These are phyloP conservation scores for Cryptosporidium viatorum DNA, from an alignment of 169 alveolate genomes.

Conservation along the genomic window DNA sequence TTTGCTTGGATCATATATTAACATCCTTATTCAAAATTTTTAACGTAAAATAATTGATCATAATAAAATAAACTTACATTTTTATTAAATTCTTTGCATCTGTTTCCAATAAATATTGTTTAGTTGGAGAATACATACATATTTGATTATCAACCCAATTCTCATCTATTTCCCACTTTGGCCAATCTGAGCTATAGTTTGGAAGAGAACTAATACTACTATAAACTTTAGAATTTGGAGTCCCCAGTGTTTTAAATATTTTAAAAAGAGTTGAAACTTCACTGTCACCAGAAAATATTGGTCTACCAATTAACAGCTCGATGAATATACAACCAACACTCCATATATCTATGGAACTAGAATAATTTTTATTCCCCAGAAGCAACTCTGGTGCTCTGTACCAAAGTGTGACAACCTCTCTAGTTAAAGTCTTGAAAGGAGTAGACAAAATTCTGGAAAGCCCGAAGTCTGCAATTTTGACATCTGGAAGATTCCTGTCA, in stretches of 20 bases:
- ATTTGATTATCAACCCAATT: slow-evolving; percentile 67
- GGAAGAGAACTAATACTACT: slow-evolving; percentile 48
- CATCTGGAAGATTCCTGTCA: slow-evolving; percentile 55
- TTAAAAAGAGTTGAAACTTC: slow-evolving; percentile 89
- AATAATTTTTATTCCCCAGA: slow-evolving; percentile 93
- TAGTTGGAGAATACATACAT: slow-evolving; percentile 3
- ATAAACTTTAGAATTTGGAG: slow-evolving; percentile 84
- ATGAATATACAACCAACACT: slow-evolving; percentile 95
- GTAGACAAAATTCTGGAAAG: slow-evolving; percentile 81
- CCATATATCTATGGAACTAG: slow-evolving; percentile 97
- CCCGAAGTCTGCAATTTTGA: slow-evolving; percentile 92
- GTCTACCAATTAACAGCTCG: slow-evolving; percentile 88
- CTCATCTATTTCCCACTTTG: slow-evolving; percentile 61
- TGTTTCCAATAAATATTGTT: slow-evolving; percentile 21
- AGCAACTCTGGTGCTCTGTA: slow-evolving; percentile 98
- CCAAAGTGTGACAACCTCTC: slow-evolving; percentile 97
- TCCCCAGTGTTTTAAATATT: slow-evolving; percentile 92
- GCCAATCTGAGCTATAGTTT: slow-evolving; percentile 58
- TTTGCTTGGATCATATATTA: slow-evolving; percentile 61
- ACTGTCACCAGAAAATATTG: slow-evolving; percentile 89
- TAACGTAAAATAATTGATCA: background rate
- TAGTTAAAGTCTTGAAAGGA: slow-evolving; percentile 91
- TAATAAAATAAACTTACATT: slow-evolving; percentile 48
- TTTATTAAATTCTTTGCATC: slow-evolving; percentile 53
- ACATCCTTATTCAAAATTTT: slow-evolving; percentile 36